Conservation (phyloP, 2,329 filamentous ascomycete species). For the Ophiostoma ulmi region DNA sequence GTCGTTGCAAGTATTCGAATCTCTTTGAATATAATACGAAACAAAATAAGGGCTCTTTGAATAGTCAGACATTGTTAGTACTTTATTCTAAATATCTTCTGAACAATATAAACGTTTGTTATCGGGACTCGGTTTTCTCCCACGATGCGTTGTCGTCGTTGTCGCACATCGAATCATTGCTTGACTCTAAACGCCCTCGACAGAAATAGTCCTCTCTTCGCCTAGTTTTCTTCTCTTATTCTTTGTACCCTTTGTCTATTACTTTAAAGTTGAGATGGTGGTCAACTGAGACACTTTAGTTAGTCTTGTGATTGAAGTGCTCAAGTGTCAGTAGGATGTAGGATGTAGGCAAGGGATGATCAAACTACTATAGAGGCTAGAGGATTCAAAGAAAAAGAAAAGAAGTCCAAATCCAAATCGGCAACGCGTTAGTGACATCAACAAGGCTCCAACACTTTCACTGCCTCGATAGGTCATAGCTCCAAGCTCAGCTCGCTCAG, state of each 20-base stretch:
- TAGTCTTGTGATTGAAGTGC: background rate
- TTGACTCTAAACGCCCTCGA: background rate
- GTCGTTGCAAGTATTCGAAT: background rate
- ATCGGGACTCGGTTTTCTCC: background rate
- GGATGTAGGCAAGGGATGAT: background rate
- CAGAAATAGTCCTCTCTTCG: background rate
- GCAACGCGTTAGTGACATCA: background rate
- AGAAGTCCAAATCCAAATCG: background rate
- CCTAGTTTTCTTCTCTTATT: background rate
- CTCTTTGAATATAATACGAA: background rate
- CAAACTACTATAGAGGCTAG: background rate
- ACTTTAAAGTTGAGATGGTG: background rate
- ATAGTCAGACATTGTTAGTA: background rate
- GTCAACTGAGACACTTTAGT: constrained; percentile 1
- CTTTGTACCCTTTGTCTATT: background rate
- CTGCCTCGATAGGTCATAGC: background rate
- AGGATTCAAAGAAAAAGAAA: background rate
- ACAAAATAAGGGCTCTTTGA: background rate
- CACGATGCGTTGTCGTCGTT: background rate
- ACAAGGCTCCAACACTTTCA: background rate
- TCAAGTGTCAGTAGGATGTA: too few relatives aligned
- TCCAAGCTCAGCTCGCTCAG: background rate
- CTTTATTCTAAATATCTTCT: too few relatives aligned
- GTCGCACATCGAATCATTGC: constrained; percentile 11
- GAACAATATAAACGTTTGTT: background rate